Percentiles rank a stretch among this genome's conserved stretches.
phyloP scores from a whole-genome alignment of 495 filamentous ascomycete genomes.

The Saxophila tyrrhenica region DNA sequence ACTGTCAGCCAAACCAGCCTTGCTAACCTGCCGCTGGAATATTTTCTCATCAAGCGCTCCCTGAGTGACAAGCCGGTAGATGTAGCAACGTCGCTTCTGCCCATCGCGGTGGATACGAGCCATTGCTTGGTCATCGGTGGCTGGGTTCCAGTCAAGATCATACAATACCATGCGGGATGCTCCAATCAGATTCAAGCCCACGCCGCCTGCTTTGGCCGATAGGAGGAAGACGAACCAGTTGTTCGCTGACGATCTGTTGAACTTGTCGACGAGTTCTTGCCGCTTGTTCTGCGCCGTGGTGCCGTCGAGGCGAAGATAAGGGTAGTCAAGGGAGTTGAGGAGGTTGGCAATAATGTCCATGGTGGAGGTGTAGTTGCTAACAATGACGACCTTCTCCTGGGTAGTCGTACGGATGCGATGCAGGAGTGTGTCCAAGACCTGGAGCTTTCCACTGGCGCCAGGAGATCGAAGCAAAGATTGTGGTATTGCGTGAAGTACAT shows the following conservation, averaged over 20 bases:
- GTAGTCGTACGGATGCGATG: slow-evolving; percentile 44
- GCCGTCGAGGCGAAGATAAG: slow-evolving; percentile 64
- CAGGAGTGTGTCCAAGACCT: slow-evolving; percentile 58
- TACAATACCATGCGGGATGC: slow-evolving; percentile 67
- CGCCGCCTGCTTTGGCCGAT: slow-evolving; percentile 67
- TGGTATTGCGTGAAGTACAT: slow-evolving; percentile 50
- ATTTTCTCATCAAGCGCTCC: slow-evolving; percentile 76
- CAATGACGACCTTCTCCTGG: slow-evolving; percentile 64
- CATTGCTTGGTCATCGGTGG: slow-evolving; percentile 77
- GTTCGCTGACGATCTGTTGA: slow-evolving; percentile 50
- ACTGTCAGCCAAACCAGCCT: slow-evolving; percentile 57
- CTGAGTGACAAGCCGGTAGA: slow-evolving; percentile 63
- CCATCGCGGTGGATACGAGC: slow-evolving; percentile 72
- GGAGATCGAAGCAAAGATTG: slow-evolving; percentile 46
- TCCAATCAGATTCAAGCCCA: slow-evolving; percentile 68
- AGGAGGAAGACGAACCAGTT: slow-evolving; percentile 64
- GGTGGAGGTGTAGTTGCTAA: slow-evolving; percentile 74
- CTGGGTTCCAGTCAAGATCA: slow-evolving; percentile 77
- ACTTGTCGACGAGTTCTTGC: slow-evolving; percentile 64
- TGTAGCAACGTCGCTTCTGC: slow-evolving; percentile 57
- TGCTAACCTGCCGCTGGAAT: slow-evolving; percentile 70
- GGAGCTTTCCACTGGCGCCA: slow-evolving; percentile 57
- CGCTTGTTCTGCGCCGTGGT: slow-evolving; percentile 56
- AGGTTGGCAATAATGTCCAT: slow-evolving; percentile 58
- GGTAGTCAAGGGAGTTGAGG: slow-evolving; percentile 50